Percentiles rank a stretch among this genome's conserved stretches.
phyloP scores from a whole-genome alignment of 208 protist genomes.

The Porcisia hertigi region DNA sequence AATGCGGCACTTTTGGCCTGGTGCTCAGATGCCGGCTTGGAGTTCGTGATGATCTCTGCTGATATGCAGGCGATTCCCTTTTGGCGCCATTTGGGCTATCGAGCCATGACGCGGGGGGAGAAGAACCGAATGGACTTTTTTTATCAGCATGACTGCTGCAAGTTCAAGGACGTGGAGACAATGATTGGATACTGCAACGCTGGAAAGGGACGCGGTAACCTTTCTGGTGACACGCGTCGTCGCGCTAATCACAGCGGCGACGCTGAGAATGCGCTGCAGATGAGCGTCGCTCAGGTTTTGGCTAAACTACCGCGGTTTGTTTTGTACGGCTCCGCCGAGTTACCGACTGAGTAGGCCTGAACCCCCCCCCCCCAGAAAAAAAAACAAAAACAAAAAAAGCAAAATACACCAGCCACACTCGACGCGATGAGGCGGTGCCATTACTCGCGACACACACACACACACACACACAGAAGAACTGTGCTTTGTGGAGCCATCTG shows the following conservation, averaged over 20 bases:
- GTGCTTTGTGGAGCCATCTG: background rate
- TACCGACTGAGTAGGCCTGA: conserved; percentile 33
- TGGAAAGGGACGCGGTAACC: background rate
- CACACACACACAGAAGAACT: background rate
- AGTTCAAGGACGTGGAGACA: conserved; percentile 77
- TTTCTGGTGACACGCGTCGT: background rate
- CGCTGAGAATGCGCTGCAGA: conserved; percentile 10
- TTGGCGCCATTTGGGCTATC: conserved; percentile 80
- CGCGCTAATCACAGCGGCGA: background rate
- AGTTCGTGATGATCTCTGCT: conserved; percentile 90
- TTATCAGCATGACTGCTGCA: conserved; percentile 90
- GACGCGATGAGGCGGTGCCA: background rate
- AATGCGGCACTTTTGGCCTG: conserved; percentile 76
- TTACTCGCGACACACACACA: background rate
- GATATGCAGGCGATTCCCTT: conserved; percentile 85
- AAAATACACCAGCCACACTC: too few relatives aligned
- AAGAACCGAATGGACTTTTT: conserved; percentile 80
- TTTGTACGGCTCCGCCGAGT: conserved; percentile 31
- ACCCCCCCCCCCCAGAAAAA: background rate
- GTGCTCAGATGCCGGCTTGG: conserved; percentile 57
- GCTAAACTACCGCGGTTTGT: conserved; percentile 51
- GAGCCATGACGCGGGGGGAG: conserved; percentile 70
- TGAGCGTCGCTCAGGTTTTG: conserved; percentile 29
- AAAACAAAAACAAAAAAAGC: conserved; percentile 1
- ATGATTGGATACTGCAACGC: conserved; percentile 80